These are phyloP conservation scores for Zymoseptoria passerinii DNA, from an alignment of 2,329 filamentous ascomycete genomes.

Conservation along the genomic window DNA sequence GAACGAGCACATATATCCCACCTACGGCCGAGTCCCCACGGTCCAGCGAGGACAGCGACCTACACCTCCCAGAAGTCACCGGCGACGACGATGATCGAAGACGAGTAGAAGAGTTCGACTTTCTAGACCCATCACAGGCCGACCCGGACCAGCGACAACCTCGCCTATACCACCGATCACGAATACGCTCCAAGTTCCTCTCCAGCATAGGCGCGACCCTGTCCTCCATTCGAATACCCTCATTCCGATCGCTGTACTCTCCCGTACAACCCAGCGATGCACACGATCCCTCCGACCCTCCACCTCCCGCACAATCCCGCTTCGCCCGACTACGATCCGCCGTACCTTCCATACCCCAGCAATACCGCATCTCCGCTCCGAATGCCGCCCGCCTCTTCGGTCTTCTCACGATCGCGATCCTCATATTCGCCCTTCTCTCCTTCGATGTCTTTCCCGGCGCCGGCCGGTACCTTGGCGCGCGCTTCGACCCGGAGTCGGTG, in stretches of 20 bases:
- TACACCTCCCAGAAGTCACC: conserved; percentile 46
- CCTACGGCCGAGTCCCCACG: conserved; percentile 80
- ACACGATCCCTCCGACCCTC: conserved; percentile 10
- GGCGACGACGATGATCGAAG: conserved; percentile 51
- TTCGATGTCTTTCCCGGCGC: conserved; percentile 71
- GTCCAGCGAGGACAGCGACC: conserved; percentile 45
- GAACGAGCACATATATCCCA: conserved; percentile 53
- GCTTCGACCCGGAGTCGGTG: conserved; percentile 78
- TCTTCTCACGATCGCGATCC: conserved; percentile 62
- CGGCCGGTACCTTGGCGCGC: conserved; percentile 55
- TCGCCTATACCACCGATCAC: conserved; percentile 29
- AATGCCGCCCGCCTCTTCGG: conserved; percentile 66
- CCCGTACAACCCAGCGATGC: conserved; percentile 12
- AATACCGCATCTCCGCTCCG: conserved; percentile 50
- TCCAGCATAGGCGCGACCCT: conserved; percentile 49
- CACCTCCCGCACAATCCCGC: conserved; percentile 4
- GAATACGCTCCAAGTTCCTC: conserved; percentile 44
- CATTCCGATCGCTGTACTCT: conserved; percentile 39
- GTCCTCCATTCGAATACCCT: conserved; percentile 47
- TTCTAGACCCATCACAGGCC: conserved; percentile 50
- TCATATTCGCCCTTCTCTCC: conserved; percentile 79
- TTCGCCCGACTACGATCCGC: conserved; percentile 17
- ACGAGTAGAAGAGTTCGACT: conserved; percentile 83
- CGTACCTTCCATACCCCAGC: conserved; percentile 38
- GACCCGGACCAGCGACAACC: conserved; percentile 21